phyloP scores from a whole-genome alignment of 129 eudicot species.

The Chrysanthemum seticuspe region DNA sequence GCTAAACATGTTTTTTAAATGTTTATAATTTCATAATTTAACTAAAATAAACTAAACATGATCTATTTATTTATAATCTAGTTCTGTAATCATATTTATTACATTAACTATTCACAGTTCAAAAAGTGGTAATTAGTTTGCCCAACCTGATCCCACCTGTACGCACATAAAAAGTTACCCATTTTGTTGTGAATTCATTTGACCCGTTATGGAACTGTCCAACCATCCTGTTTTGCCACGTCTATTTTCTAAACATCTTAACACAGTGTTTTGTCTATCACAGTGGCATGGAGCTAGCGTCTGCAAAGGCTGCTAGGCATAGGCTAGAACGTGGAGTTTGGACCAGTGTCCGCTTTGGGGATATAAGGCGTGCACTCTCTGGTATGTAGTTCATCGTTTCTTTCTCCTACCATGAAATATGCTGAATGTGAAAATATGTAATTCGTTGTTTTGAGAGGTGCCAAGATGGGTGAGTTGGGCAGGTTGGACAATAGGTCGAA shows the following conservation, averaged over 20 bases:
- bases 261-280: constrained; percentile 3
- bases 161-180: too few relatives aligned
- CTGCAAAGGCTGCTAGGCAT: constrained; percentile 92
- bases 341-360: constrained; percentile 91
- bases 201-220: too few relatives aligned
- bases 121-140: too few relatives aligned
- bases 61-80: too few relatives aligned
- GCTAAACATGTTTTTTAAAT: too few relatives aligned
- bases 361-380: constrained; percentile 88
- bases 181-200: too few relatives aligned
- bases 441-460: not conserved
- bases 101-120: too few relatives aligned
- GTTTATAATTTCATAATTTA: too few relatives aligned
- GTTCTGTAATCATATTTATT: too few relatives aligned
- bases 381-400: constrained; percentile 39
- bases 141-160: too few relatives aligned
- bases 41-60: too few relatives aligned
- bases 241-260: not conserved
- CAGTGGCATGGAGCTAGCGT: constrained; percentile 77
- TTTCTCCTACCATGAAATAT: constrained; percentile 19
- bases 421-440: not conserved
- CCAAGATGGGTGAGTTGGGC: not conserved
- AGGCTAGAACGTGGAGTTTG: constrained; percentile 89
- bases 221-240: not conserved
- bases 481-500: not conserved